Base-by-base conservation (phyloP, 2,329 filamentous ascomycete species). In the Cercospora sp. region DNA sequence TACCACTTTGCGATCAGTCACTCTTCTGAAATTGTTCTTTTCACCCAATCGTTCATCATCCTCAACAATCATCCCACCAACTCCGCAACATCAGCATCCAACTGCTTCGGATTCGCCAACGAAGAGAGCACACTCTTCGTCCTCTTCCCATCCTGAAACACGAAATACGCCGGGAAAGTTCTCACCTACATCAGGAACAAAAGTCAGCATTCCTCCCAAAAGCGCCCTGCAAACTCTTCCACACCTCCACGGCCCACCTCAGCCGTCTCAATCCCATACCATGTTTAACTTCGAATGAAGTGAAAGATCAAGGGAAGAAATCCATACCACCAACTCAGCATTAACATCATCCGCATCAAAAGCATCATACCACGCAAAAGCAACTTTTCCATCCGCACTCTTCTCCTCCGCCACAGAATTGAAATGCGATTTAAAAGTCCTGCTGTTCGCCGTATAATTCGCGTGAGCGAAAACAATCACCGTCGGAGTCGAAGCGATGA, bases 271-370 rank as follows among this genome's bases (percentile, higher is more conserved):
- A n/a, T n/a, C n/a, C n/a, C n/a, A n/a, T n/a, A n/a, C n/a, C n/a
- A n/a, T n/a, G n/a, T n/a, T n/a, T n/a, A n/a, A n/a, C n/a, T n/a
- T n/a, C n/a, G n/a, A n/a, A n/a, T n/a, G n/a, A n/a, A n/a, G n/a
- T n/a, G n/a, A n/a, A n/a, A n/a, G n/a, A n/a, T n/a, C n/a, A n/a
- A n/a, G n/a, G n/a, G n/a, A n/a, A n/a, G n/a, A n/a, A n/a, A n/a
- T n/a, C n/a, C n/a, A n/a, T n/a, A n/a, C 60, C 37, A 51, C 40
- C 37, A 51, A 45, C 40, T 62, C 60, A 18, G 60, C 60, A 62
- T 49, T 62, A 16, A 62, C 28, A 62, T 62, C 60, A 51, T 62
- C 60, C 40, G 60, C 60, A 32, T 62, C 60, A 62, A 62, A 62
- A 5, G n/a, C 60, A 62, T 62, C 60, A 34, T 49, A 62, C 60